Percentiles rank a stretch among this genome's conserved stretches.
phyloP scores from a whole-genome alignment of 306 rosid genomes.

The Quercus parvula region DNA sequence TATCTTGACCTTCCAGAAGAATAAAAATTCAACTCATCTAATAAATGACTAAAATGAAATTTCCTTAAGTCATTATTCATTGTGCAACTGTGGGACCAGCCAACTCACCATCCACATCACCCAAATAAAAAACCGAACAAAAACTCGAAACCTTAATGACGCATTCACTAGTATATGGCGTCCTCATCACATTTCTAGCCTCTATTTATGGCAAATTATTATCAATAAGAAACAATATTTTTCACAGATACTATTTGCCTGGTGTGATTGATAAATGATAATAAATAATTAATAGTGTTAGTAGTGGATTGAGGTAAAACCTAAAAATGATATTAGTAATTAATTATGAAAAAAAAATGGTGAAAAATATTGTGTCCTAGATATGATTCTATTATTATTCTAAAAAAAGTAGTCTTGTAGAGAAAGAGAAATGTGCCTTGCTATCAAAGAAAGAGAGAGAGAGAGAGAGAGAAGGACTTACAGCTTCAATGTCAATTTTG shows the following conservation, averaged over 20 bases:
- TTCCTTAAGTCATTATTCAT: neutral
- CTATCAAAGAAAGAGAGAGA: neutral
- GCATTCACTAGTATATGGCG: neutral
- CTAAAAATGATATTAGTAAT: no score
- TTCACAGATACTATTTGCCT: no score
- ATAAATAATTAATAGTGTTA: no score
- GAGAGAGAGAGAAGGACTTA: conserved; percentile 35
- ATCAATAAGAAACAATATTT: neutral
- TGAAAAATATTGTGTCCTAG: no score
- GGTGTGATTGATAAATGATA: no score
- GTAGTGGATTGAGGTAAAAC: no score
- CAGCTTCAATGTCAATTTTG: conserved; percentile 96
- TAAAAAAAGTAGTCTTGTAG: no score
- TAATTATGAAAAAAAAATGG: no score
- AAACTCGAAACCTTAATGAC: neutral
- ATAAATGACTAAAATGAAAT: conserved; percentile 16
- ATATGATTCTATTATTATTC: no score
- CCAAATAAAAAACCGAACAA: neutral
- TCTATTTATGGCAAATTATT: neutral
- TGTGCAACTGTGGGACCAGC: conserved; percentile 24
- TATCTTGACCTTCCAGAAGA: conserved; percentile 47
- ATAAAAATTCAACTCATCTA: conserved; percentile 20
- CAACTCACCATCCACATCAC: neutral
- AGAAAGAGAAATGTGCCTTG: neutral
- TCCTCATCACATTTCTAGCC: neutral